Conservation (phyloP, 164 flowering plant genomes). For the Chloranthus sessilifolius region DNA sequence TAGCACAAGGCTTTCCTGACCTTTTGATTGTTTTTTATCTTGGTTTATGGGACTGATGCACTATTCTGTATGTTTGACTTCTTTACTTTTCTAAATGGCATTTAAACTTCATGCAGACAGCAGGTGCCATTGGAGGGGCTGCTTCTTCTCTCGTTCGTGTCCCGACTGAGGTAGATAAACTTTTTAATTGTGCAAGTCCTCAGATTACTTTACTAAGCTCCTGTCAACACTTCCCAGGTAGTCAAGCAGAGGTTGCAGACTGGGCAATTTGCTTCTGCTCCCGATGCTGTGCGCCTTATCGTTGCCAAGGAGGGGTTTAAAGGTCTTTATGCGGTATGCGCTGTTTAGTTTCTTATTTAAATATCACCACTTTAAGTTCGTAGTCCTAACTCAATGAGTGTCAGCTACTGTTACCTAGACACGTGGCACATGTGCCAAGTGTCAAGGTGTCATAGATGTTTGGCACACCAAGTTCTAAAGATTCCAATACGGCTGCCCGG, state of each 20-base stretch:
- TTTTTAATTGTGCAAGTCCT: constrained; percentile 2
- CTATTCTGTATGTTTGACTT: background rate
- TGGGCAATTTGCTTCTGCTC: constrained; percentile 79
- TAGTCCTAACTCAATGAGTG: too few species aligned
- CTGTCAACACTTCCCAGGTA: constrained; percentile 41
- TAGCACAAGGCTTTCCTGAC: too few species aligned
- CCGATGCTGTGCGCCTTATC: constrained; percentile 73
- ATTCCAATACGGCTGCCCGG: too few species aligned
- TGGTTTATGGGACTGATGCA: background rate
- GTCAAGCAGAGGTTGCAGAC: constrained; percentile 94
- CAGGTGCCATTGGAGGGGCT: constrained; percentile 87
- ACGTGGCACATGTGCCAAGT: too few species aligned
- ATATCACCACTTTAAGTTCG: too few species aligned
- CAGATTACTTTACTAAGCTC: background rate
- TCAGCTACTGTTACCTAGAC: too few species aligned
- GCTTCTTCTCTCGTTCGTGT: constrained; percentile 94
- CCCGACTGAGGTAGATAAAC: constrained; percentile 78
- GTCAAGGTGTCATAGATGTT: too few species aligned
- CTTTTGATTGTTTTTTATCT: too few species aligned
- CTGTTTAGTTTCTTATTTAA: constrained; percentile 10
- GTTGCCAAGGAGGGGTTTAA: constrained; percentile 73
- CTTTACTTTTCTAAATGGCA: background rate
- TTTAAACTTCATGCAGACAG: constrained; percentile 46
- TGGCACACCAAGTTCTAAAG: too few species aligned
- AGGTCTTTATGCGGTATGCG: constrained; percentile 82